Evolutionary conservation across 2,329 filamentous ascomycete species (phyloP), one percentile per base, ranked within the genome.

Genomic region (Lachnellula suecica): DNA sequence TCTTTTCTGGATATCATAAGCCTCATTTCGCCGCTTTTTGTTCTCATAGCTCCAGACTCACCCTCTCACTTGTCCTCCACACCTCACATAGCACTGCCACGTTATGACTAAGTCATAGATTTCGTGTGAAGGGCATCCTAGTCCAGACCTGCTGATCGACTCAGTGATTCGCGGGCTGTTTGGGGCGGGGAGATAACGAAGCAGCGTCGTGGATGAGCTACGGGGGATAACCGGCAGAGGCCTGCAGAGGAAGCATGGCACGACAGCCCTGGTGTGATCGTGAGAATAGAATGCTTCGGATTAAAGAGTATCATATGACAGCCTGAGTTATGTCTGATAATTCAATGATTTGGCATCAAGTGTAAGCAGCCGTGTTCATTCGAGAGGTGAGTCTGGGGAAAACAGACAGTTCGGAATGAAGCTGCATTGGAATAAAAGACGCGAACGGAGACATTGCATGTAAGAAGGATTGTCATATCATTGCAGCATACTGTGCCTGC

Each of bases 111-210:
- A 44, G 13, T 17, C 15, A n/a, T 35, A 4, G 10, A 40, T 46
- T 52, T 38, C 20, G 51, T 52, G 56, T 58, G 56, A 45, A 56
- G 56, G 41, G 17, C 29, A 51, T 43, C 53, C 51, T 29, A 29
- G 47, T 53, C 17, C 47, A 41, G 24, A 35, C 11, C 19, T 38
- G 40, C 35, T 46, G 47, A 38, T 47, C 46, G 24, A 40, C 34
- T 22, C 44, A 35, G 15, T 57, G 57, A 59, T 59, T 59, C 54
- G 57, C 44, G 54, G 57, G 44, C 38, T 40, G 31, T 37, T 44
- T 29, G 25, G 45, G 48, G 57, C 51, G 44, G 52, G 56, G 53
- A 57, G 57, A 59, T 59, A 59, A 59, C 57, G 37, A 35, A 44
- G 13, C 29, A 27, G 42, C 13, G 35, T 49, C 46, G 49, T 51